Evolutionary conservation across 1,284 basidiomycete species (phyloP), one percentile per base, ranked within the genome.

Genomic region (Austroboletus rostrupii): DNA sequence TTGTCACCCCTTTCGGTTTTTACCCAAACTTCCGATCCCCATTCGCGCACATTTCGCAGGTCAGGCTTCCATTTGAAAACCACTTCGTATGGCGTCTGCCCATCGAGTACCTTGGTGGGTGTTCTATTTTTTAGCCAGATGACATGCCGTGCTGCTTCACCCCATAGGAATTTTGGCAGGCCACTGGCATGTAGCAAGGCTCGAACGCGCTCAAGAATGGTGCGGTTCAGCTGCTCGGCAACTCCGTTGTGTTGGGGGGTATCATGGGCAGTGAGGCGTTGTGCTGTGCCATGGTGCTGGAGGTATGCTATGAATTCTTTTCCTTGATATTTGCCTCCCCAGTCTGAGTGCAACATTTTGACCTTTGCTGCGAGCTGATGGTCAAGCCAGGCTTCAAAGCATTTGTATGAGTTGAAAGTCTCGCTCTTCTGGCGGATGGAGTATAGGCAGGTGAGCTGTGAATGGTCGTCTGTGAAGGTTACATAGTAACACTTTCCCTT

Each of bases 381-480:
- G 9, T 42, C 37, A 1, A 49, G 20, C 67, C 61, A 68, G 0
- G 66, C 62, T 14, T 66, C 55, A 43, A 57, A 70, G 0, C 54
- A 20, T 47, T 62, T 55, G 47, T 68, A 70, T 19, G 57, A n/a
- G 0, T 55, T 37, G n/a, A 68, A 61, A 2, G 62, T 53, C 0
- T 71, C 59, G 11, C 42, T 39, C 47, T 73, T 73, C 2, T 50
- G 28, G 0, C 26, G 19, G 1, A 71, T 52, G 17, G 69, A 54
- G 36, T 64, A 45, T 1, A 70, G 17, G 32, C 60, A 41, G 14
- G 61, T 64, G 8, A 54, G 57, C 3, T 60, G 35, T 0, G 64
- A 64, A 4, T 57, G 21, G 41, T 72, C 67, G 36, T 73, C 63
- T 0, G 55, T 67, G 47, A 69, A 72, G 0, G 58, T 63, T 17